phyloP scores from a whole-genome alignment of 345 rosid genomes.

The Xanthoceras sorbifolium region DNA sequence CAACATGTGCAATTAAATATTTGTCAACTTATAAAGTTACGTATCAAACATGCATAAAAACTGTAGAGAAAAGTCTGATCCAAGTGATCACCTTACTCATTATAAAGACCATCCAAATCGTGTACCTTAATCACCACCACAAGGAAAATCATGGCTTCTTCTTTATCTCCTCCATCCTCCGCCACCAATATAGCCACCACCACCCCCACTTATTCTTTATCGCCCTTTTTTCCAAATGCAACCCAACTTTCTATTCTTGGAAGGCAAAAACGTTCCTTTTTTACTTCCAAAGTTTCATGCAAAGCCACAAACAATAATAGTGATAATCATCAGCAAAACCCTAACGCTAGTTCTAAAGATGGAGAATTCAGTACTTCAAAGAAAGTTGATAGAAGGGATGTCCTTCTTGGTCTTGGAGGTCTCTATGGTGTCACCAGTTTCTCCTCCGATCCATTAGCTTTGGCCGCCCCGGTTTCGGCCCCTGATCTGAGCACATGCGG shows the following conservation, averaged over 20 bases:
- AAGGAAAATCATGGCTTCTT: slow-evolving; percentile 26
- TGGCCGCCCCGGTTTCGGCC: slow-evolving; percentile 41
- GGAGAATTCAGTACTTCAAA: neutral
- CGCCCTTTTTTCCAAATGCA: slow-evolving; percentile 22
- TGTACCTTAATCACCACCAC: neutral
- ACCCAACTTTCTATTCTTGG: slow-evolving; percentile 26
- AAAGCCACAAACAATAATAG: slow-evolving; percentile 14
- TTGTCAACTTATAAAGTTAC: too few relatives aligned
- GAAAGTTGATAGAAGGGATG: slow-evolving; percentile 50
- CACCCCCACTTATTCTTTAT: neutral
- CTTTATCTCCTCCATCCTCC: slow-evolving; percentile 5
- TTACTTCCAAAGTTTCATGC: slow-evolving; percentile 27
- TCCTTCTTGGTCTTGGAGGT: slow-evolving; percentile 59
- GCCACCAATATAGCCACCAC: neutral
- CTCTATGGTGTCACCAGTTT: slow-evolving; percentile 43
- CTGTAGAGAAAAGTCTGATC: neutral
- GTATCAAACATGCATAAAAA: neutral
- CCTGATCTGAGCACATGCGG: slow-evolving; percentile 48
- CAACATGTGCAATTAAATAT: too few relatives aligned
- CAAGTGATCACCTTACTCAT: neutral
- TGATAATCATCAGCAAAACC: slow-evolving; percentile 16
- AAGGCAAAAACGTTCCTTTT: slow-evolving; percentile 1
- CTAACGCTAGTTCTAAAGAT: slow-evolving; percentile 9
- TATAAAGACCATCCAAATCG: neutral
- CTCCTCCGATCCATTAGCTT: slow-evolving; percentile 31